Evolutionary conservation across 768 basidiomycete genomes (phyloP), one percentile per base, ranked within the genome.

Genomic region (Plicaturopsis crispa): DNA sequence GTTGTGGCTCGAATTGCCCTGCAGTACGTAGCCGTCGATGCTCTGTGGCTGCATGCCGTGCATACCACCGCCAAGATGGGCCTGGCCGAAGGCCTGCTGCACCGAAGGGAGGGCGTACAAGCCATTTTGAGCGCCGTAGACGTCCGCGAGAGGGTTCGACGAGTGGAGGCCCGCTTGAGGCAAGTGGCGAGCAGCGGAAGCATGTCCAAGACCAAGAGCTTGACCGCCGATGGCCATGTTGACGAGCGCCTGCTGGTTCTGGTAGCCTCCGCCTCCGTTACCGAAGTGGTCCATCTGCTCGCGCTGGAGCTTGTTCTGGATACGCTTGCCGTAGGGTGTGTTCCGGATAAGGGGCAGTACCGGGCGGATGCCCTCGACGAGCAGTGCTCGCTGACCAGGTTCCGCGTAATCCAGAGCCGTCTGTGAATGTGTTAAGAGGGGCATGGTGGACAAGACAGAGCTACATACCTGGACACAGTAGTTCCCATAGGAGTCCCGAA

Each of bases 251-350:
- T 78, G 77, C 49, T 75, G 78, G 53, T 69, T 70, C 42, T 75
- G 71, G 54, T 78, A 79, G 39, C 71, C 69, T 30, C 50, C 52
- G 19, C 12, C 45, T 22, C 45, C 49, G 26, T 60, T 55, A 33
- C 71, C 69, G 44, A 70, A 81, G 39, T 66, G 71, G 48, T 86
- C 85, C 62, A 84, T 72, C 50, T 89, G 86, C 63, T 94, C 92
- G 41, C 94, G 88, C 62, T 96, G 93, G 38, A 98, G 69, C 65
- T 97, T 97, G 69, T 92, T 93, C 62, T 97, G 94, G 53, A 99
- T 99, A 31, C 96, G 83, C 69, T 99, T 99, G 50, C 96, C 96
- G 51, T 99, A 99, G 5, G 96, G 96, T 7, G 96, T 99, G 65
- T 99, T 99, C 53, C 96, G 86, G 55, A 99, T 99, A 51, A 97